Evolutionary conservation across 1,284 basidiomycete genomes (phyloP), one percentile per base, ranked within the genome.

Genomic region (Phellopilus nigrolimitatus): DNA sequence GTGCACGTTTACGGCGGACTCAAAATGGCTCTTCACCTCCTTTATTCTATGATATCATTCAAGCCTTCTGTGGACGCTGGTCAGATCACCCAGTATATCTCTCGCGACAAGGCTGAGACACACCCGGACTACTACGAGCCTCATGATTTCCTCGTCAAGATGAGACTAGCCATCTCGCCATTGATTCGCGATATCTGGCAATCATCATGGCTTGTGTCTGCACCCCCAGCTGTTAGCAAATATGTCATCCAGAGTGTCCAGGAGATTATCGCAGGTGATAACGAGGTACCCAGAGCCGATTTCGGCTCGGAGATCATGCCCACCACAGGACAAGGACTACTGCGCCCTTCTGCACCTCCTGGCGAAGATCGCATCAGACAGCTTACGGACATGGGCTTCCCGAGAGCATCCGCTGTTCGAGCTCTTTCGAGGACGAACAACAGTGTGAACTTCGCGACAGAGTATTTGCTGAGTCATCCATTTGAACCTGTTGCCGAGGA

Each of bases 321-420:
- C 13, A 55, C 54, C 49, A 47, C 60, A 15, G 49, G 56, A 39
- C 55, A 51, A 43, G 62, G 59, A 63, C 40, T 57, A 60, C 24
- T 61, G 72, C 44, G 67, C 75, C 24, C 72, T 77, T 17, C 72
- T 15, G 64, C 75, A 47, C 78, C 78, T 2, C 81, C 87, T 0
- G 88, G 91, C 61, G 88, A 91, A 61, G 76, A 74, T 50, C 80
- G 85, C 25, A 80, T 97, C 41, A 78, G 81, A 44, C 87, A 92
- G 61, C 74, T 99, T 44, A 85, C 84, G 13, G 95, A 99, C 59
- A 99, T 99, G 97, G 97, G 97, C 45, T 99, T 99, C 71, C 82
- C 89, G 22, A 81, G 91, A 7, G 79, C 80, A 36, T 89, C 91
- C 3, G 90, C 89, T 1, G 86, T 91, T 62, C 80, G 83, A 50